Evolutionary conservation across 2,329 filamentous ascomycete genomes (phyloP), one percentile per base, ranked within the genome.

Genomic region (Neonectria neomacrospora): DNA sequence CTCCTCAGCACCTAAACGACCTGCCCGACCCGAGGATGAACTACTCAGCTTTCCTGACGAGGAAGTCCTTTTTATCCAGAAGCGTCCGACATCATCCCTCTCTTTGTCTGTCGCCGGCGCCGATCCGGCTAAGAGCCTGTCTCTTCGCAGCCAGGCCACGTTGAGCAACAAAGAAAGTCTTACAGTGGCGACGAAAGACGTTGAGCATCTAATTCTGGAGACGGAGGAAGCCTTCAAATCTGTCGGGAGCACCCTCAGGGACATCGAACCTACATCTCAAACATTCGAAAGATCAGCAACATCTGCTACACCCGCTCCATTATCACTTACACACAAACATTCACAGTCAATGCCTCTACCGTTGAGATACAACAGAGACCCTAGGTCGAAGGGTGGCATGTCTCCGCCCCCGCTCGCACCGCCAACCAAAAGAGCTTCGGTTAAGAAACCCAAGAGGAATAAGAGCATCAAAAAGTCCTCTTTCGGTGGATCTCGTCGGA

Each of bases 211-310:
- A 64, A 82, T 85, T 50, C 75, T 77, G 64, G 80, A 86, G 68
- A 81, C 83, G 4, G 83, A 86, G 63, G 78, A 82, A 60, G 82
- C 84, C 28, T 86, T 86, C 73, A 78, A 80, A 71, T 78, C 80
- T 12, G 79, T 83, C 23, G 80, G 78, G 3, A 75, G 73, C 54
- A 79, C 79, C 18, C 73, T 85, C 41, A 75, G 75, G 37, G 77
- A 83, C 55, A 77, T 78, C 18, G 57, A 52, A 26, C 67, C 58
- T 51, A 55, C 56, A 22, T 70, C 69, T 1, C 70, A 66, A 30
- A 12, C 41, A n/a, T 67, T 63, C 18, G 64, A 68, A 32, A 42
- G 64, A 12, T 7, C 50, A 32, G 62, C 61, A 22, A 58, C 52
- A 23, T 32, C 54, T 7, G 45, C 57, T 28, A 57, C 71, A 23